phyloP scores from a whole-genome alignment of 768 basidiomycete species.

The Termitomyces titanicus region DNA sequence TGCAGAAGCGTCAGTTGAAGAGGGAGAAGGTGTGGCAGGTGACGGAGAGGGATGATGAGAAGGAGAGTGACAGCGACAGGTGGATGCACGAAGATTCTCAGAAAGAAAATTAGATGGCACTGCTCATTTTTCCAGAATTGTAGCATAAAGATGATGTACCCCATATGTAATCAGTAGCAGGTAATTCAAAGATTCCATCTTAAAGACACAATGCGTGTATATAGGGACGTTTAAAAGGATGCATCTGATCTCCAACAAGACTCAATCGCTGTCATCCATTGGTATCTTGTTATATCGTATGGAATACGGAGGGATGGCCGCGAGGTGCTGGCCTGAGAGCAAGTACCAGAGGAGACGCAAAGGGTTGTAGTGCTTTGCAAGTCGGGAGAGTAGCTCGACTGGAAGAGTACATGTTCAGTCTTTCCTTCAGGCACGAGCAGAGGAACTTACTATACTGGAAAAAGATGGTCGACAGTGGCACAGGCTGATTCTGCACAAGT shows the following conservation, averaged over 20 bases:
- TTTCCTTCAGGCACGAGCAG: not conserved
- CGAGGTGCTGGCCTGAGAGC: conserved; percentile 44
- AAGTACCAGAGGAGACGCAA: conserved; percentile 47
- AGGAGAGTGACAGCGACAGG: not conserved
- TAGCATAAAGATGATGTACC: not conserved
- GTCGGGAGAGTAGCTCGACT: conserved; percentile 49
- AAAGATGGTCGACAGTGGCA: conserved; percentile 49
- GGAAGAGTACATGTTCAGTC: not conserved
- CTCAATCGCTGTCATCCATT: not conserved
- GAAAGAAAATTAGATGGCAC: not conserved
- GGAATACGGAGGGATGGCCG: conserved; percentile 42
- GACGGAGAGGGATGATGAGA: too few relatives aligned
- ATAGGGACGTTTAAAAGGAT: too few relatives aligned
- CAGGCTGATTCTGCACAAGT: conserved; percentile 44
- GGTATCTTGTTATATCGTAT: conserved; percentile 31
- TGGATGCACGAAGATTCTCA: not conserved
- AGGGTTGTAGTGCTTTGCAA: conserved; percentile 57
- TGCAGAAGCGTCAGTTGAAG: too few relatives aligned
- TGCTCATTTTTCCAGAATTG: not conserved
- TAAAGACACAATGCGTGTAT: too few relatives aligned
- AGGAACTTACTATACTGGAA: conserved; percentile 50
- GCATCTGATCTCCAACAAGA: too few relatives aligned
- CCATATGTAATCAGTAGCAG: not conserved
- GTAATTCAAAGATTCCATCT: too few relatives aligned
- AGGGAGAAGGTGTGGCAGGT: too few relatives aligned